Conservation (phyloP, 768 basidiomycete genomes). For the Suillus placidus region DNA sequence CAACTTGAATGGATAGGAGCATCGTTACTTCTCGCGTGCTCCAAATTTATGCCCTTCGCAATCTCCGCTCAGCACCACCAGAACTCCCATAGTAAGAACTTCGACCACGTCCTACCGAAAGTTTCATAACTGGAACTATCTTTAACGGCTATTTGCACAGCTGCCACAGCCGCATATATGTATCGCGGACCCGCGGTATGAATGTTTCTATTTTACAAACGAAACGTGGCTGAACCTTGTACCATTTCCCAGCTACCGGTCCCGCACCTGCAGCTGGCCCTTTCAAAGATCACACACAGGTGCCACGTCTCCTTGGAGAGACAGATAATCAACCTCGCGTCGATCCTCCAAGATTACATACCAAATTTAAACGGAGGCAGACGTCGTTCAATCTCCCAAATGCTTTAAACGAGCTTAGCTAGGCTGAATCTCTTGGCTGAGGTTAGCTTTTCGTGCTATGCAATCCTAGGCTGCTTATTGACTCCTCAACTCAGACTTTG, state of each 20-base stretch:
- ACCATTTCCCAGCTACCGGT: conserved; percentile 6
- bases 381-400: conserved; percentile 42
- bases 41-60: not conserved
- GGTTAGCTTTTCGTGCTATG: conserved; percentile 9
- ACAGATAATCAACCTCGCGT: not conserved
- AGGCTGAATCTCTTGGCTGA: conserved; percentile 33
- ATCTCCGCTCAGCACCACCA: not conserved
- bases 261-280: not conserved
- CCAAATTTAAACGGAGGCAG: conserved; percentile 38
- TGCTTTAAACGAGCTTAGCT: conserved; percentile 42
- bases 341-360: conserved; percentile 14
- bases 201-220: not conserved
- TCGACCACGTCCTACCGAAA: not conserved
- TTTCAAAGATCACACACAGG: conserved; percentile 6
- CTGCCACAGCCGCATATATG: conserved; percentile 7
- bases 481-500: conserved; percentile 32
- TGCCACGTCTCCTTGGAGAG: conserved; percentile 1
- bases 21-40: not conserved
- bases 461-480: not conserved
- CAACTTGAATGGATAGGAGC: too few species aligned
- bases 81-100: not conserved
- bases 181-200: conserved; percentile 12
- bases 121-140: not conserved
- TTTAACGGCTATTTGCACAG: not conserved
- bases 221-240: conserved; percentile 2